phyloP scores from a whole-genome alignment of 352 stramenopile species.

The Sclerospora graminicola region DNA sequence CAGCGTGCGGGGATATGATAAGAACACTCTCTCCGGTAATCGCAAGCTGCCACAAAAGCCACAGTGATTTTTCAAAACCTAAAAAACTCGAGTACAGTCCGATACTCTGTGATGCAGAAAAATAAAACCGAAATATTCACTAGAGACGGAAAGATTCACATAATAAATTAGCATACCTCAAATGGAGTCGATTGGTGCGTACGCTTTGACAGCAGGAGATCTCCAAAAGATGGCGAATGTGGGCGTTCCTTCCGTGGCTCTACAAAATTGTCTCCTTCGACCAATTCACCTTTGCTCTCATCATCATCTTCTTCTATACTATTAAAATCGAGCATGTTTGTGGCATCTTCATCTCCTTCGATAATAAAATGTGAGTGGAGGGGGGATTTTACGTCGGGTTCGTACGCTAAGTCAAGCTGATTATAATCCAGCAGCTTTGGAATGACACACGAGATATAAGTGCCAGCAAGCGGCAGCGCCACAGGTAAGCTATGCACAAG shows the following conservation, averaged over 20 bases:
- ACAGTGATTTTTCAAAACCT: slow-evolving; percentile 57
- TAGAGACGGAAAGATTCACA: not conserved
- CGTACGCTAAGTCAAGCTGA: slow-evolving; percentile 26
- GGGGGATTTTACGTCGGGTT: slow-evolving; percentile 21
- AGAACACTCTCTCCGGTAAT: slow-evolving; percentile 78
- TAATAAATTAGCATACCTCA: slow-evolving; percentile 25
- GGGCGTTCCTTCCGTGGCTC: slow-evolving; percentile 22
- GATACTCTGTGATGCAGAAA: slow-evolving; percentile 32
- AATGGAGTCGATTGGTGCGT: slow-evolving; percentile 39
- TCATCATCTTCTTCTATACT: slow-evolving; percentile 28
- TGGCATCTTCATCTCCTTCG: slow-evolving; percentile 35
- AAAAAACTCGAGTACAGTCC: slow-evolving; percentile 82
- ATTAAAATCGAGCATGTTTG: slow-evolving; percentile 17
- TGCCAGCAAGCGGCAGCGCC: slow-evolving; percentile 58
- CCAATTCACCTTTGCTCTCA: slow-evolving; percentile 18
- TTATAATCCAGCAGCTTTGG: slow-evolving; percentile 53
- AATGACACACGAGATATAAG: slow-evolving; percentile 64
- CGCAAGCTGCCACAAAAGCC: slow-evolving; percentile 78
- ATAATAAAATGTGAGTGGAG: slow-evolving; percentile 46
- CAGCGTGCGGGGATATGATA: slow-evolving; percentile 64
- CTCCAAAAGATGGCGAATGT: slow-evolving; percentile 54
- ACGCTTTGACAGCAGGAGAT: slow-evolving; percentile 55
- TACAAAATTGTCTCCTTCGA: slow-evolving; percentile 40
- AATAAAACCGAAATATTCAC: not conserved
- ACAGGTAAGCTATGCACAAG: slow-evolving; percentile 35